Evolutionary conservation across 257 asterid species (phyloP), one percentile per base, ranked within the genome.

Genomic region (Primulina eburnea): DNA sequence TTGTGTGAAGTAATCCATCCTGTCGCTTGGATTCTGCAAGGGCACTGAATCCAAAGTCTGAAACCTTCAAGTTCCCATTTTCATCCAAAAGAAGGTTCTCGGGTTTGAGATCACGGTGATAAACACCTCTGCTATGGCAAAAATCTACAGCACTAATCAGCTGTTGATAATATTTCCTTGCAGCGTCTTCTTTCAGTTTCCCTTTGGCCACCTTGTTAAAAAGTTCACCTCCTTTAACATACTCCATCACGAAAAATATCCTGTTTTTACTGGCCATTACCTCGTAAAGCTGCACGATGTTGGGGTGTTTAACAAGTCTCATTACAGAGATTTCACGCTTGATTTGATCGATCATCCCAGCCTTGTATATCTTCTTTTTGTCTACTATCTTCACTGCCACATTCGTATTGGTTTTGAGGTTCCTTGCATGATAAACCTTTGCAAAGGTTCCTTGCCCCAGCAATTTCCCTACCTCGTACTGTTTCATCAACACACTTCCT

Each of bases 381-480:
- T 90, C 90, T 16, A 90, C 81, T 2, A 88, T 68, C 85, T 92
- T 89, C 62, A 92, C 84, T 40, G 98, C 98, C 38, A 88, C 95
- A 33, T 81, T 85, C 56, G 33, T 10, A 8, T 88, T 82, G 16
- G 76, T 84, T 68, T 76, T 70, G 62, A 92, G 34, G 29, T 85
- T 82, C 70, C 89, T 82, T 3, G 88, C 98, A 57, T 77, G 95
- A 79, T 88, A 73, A 18, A 92, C 98, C 85, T 89, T 89, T 20
- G 98, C 97, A 60, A 86, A 89, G 74, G 87, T 82, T 21, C 97
- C 98, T 79, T 92, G 97, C 55, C 98, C 98, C 20, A 92, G 85
- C 79, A 88, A 53, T 81, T 87, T 89, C 73, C 97, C 96, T 65
- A 92, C 35, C 82, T 88, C 96, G 32, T 86, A 92, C 65, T 77